Conservation (phyloP, 176 grass and related monocot species). For the Pontederia crassipes region DNA sequence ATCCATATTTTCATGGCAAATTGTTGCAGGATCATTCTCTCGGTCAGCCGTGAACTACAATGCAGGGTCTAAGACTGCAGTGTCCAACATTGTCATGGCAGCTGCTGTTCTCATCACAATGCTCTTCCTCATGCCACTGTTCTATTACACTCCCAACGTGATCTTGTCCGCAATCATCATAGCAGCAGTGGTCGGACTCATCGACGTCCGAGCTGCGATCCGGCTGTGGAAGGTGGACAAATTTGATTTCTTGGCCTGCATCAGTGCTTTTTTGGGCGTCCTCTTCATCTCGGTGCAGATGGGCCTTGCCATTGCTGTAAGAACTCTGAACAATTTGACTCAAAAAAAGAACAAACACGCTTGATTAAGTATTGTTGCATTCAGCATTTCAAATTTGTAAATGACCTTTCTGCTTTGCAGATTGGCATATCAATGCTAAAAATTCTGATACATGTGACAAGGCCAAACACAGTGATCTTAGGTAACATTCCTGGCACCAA, state of each 20-base stretch:
- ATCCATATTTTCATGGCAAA: background rate
- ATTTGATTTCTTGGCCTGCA: conserved; percentile 78
- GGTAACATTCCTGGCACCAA: conserved; percentile 14
- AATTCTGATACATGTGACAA: conserved; percentile 15
- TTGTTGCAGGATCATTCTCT: conserved; percentile 66
- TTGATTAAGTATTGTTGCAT: background rate
- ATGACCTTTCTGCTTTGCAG: conserved; percentile 11
- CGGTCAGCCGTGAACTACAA: conserved; percentile 96
- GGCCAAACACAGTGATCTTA: conserved; percentile 14
- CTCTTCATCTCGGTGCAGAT: conserved; percentile 85
- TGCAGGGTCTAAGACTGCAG: conserved; percentile 71
- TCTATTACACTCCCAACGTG: conserved; percentile 91
- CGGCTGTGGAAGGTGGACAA: conserved; percentile 93
- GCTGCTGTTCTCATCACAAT: conserved; percentile 76
- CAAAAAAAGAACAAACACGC: background rate
- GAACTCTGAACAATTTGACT: background rate
- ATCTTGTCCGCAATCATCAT: conserved; percentile 97
- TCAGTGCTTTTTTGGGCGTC: conserved; percentile 76
- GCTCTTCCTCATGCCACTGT: conserved; percentile 96
- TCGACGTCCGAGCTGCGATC: conserved; percentile 58
- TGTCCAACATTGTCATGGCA: conserved; percentile 95
- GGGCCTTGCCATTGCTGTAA: conserved; percentile 69
- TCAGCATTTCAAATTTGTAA: background rate
- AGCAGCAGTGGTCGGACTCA: conserved; percentile 78
- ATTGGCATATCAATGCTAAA: conserved; percentile 24